Evolutionary conservation across 2,329 filamentous ascomycete genomes (phyloP).

Genomic region (Botrytis sinoallii): DNA sequence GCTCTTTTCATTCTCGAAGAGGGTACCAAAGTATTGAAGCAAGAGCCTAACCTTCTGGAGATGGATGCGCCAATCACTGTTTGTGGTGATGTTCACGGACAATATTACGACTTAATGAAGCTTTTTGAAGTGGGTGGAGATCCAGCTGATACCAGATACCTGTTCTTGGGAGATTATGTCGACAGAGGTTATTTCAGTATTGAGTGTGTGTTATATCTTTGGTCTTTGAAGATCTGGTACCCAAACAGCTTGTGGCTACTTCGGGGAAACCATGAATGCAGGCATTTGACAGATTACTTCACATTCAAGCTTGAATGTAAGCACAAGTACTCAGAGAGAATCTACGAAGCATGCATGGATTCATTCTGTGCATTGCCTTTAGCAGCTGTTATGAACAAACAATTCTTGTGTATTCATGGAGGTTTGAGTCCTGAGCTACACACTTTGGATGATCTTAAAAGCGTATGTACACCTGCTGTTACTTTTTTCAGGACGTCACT

Average conservation of each 20-base stretch:
- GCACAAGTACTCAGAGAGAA: slow-evolving; percentile 95
- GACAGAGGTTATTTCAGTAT: slow-evolving; percentile 99
- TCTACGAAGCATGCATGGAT: slow-evolving; percentile 98
- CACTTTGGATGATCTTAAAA: slow-evolving; percentile 90
- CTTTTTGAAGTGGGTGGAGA: slow-evolving; percentile 97
- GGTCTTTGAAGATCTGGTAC: slow-evolving; percentile 98
- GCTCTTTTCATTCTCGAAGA: slow-evolving; percentile 90
- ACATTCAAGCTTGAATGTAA: slow-evolving; percentile 99
- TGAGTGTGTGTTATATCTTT: slow-evolving; percentile 96
- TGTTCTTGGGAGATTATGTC: slow-evolving; percentile 97
- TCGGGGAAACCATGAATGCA: slow-evolving; percentile 96
- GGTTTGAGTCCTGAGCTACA: slow-evolving; percentile 94
- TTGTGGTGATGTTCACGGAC: slow-evolving; percentile 95
- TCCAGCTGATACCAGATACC: slow-evolving; percentile 90
- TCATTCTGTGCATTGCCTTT: slow-evolving; percentile 93
- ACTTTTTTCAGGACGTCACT: neutral
- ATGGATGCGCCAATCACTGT: slow-evolving; percentile 99
- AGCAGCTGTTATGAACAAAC: slow-evolving; percentile 99
- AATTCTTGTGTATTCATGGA: slow-evolving; percentile 97
- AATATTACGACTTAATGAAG: slow-evolving; percentile 99
- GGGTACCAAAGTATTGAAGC: slow-evolving; percentile 81
- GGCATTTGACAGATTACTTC: slow-evolving; percentile 99
- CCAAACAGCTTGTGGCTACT: slow-evolving; percentile 96
- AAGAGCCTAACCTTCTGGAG: slow-evolving; percentile 93
- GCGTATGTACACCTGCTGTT: slow-evolving; percentile 50